These are phyloP conservation scores for Yarrowia sp. DNA, from an alignment of 805 yeast species.

Conservation along the genomic window DNA sequence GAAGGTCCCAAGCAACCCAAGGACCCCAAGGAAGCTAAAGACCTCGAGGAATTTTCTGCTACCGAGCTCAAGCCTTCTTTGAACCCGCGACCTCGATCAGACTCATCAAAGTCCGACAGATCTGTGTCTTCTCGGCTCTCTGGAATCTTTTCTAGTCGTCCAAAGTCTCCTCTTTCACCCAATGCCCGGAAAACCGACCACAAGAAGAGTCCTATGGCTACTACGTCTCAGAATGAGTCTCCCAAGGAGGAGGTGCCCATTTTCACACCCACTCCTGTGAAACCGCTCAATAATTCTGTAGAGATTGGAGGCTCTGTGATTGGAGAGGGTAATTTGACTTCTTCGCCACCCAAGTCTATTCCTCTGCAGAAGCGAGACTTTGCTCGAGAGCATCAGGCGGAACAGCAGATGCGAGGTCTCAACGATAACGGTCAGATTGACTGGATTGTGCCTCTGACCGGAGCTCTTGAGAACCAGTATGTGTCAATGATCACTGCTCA, in stretches of 20 bases:
- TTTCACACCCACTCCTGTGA: conserved; percentile 1
- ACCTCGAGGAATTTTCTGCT: background rate
- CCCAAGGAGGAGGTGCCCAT: conserved; percentile 8
- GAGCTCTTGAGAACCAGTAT: conserved; percentile 73
- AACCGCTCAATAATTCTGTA: background rate
- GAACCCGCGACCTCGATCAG: background rate
- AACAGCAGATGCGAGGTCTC: conserved; percentile 46
- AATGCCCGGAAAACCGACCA: background rate
- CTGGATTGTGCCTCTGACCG: conserved; percentile 54
- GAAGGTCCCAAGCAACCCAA: background rate
- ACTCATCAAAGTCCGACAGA: background rate
- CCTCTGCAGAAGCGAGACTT: conserved; percentile 1
- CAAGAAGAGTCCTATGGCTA: background rate
- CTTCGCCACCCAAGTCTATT: conserved; percentile 11
- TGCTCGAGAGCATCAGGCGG: conserved; percentile 29
- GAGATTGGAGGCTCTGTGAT: conserved; percentile 5
- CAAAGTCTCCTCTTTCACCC: conserved; percentile 12
- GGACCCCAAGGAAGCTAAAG: background rate
- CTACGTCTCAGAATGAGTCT: background rate
- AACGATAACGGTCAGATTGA: conserved; percentile 84
- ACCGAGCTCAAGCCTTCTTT: background rate
- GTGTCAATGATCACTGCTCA: conserved; percentile 85
- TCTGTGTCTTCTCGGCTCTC: conserved; percentile 11
- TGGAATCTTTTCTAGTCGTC: background rate
- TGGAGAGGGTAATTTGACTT: conserved; percentile 3